Evolutionary conservation across 257 asterid species (phyloP).

Genomic region (Solanum neorickii): DNA sequence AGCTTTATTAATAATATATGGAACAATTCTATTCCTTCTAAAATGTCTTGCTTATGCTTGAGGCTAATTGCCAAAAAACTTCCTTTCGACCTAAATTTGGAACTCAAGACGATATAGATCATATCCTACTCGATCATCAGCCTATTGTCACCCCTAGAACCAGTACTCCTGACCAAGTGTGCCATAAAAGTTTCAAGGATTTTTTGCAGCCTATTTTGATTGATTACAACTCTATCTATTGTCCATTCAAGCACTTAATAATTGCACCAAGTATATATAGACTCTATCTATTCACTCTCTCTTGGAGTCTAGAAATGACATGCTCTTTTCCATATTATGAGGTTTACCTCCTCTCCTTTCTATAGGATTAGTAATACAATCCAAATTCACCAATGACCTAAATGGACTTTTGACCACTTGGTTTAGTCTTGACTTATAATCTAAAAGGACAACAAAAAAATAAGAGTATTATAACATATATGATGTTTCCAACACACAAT

Average conservation of each 20-base stretch:
- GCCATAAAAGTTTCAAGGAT: not conserved
- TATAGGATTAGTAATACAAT: not conserved
- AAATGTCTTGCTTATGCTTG: too few species aligned
- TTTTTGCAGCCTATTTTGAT: not conserved
- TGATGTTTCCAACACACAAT: not conserved
- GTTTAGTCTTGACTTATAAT: not conserved
- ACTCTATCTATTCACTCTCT: not conserved
- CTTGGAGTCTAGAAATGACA: not conserved
- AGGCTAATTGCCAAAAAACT: too few species aligned
- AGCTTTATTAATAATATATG: too few species aligned
- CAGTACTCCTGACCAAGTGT: not conserved
- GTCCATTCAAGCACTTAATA: not conserved
- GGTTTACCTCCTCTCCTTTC: not conserved
- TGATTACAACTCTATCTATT: not conserved
- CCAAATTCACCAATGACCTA: not conserved
- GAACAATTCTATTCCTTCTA: not conserved
- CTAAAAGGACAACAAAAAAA: not conserved
- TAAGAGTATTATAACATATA: not conserved
- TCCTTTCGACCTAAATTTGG: too few species aligned
- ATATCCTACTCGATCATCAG: not conserved
- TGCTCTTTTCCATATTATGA: too few species aligned
- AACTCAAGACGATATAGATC: too few species aligned
- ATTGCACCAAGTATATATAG: not conserved
- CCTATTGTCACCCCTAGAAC: not conserved
- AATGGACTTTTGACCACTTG: not conserved